Percentiles rank a stretch among this genome's conserved stretches.
phyloP scores from a whole-genome alignment of 176 grass and related monocot genomes.

The Carex kokanica region DNA sequence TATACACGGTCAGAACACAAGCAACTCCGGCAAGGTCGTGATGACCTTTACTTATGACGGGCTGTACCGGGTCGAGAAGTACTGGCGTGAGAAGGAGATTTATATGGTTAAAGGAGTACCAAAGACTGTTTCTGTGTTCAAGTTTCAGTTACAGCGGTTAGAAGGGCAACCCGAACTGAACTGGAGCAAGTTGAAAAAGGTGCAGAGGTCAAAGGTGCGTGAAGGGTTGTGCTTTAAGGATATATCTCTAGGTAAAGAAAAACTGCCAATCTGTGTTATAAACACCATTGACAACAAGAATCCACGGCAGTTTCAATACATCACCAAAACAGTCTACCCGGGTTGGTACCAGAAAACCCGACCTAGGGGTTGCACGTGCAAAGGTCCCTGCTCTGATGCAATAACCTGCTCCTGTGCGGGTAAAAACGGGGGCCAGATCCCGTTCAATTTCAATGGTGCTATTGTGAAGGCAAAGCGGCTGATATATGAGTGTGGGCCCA shows the following conservation, averaged over 20 bases:
- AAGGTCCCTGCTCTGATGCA: slow-evolving; percentile 39
- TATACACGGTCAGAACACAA: slow-evolving; percentile 41
- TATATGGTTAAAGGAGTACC: slow-evolving; percentile 37
- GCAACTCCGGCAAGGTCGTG: slow-evolving; percentile 5
- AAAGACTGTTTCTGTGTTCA: slow-evolving; percentile 50
- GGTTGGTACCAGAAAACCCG: slow-evolving; percentile 17
- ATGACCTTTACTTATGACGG: slow-evolving; percentile 87
- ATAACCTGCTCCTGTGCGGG: slow-evolving; percentile 47
- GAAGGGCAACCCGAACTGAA: slow-evolving; percentile 39
- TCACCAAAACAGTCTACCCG: slow-evolving; percentile 48
- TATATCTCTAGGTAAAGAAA: slow-evolving; percentile 59
- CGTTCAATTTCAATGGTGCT: slow-evolving; percentile 37
- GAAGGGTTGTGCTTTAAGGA: slow-evolving; percentile 26
- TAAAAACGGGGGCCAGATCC: slow-evolving; percentile 53
- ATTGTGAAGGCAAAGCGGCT: slow-evolving; percentile 43
- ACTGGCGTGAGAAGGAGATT: neutral
- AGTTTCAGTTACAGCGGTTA: slow-evolving; percentile 54
- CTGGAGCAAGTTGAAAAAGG: neutral
- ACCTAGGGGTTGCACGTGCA: slow-evolving; percentile 51
- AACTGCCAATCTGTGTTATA: slow-evolving; percentile 51
- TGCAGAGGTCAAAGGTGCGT: neutral
- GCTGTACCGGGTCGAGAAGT: slow-evolving; percentile 52
- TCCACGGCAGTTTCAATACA: slow-evolving; percentile 32
- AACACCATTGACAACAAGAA: slow-evolving; percentile 44
- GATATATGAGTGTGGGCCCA: slow-evolving; percentile 53